Conservation (phyloP, 2,329 filamentous ascomycete genomes). For the Ceratocystis variospora region DNA sequence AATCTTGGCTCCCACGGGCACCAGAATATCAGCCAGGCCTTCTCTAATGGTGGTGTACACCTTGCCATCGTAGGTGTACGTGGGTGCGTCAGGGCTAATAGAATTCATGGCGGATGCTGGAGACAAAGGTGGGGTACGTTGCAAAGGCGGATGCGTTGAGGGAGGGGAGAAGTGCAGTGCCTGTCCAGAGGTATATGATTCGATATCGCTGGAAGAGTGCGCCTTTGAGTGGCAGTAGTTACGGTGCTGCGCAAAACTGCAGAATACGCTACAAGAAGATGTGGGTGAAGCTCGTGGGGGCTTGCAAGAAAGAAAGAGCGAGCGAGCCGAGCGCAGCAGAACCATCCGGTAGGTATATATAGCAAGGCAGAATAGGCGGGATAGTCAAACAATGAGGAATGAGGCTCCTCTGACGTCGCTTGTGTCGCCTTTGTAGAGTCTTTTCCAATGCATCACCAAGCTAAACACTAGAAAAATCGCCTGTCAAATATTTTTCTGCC, state of each 20-base stretch:
- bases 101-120: conserved; percentile 10
- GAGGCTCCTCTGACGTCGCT: neutral
- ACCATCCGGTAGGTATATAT: conserved; percentile 5
- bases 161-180: neutral
- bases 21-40: conserved; percentile 43
- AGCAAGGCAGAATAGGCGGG: neutral
- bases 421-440: neutral
- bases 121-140: neutral
- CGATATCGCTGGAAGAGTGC: neutral
- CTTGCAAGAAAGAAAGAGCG: neutral
- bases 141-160: neutral
- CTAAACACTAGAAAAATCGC: neutral
- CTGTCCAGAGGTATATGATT: neutral
- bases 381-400: neutral
- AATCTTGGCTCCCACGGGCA: conserved; percentile 34
- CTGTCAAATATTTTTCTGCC: conserved; percentile 18
- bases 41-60: conserved; percentile 41
- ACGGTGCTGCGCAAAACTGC: neutral
- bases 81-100: conserved; percentile 13
- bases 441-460: neutral
- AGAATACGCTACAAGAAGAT: neutral
- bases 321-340: conserved; percentile 4
- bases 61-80: conserved; percentile 29
- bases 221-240: conserved; percentile 5
- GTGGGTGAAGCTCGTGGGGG: neutral